These are phyloP conservation scores for Leucoagaricus sp. DNA, from an alignment of 1,284 basidiomycete species.

Conservation along the genomic window DNA sequence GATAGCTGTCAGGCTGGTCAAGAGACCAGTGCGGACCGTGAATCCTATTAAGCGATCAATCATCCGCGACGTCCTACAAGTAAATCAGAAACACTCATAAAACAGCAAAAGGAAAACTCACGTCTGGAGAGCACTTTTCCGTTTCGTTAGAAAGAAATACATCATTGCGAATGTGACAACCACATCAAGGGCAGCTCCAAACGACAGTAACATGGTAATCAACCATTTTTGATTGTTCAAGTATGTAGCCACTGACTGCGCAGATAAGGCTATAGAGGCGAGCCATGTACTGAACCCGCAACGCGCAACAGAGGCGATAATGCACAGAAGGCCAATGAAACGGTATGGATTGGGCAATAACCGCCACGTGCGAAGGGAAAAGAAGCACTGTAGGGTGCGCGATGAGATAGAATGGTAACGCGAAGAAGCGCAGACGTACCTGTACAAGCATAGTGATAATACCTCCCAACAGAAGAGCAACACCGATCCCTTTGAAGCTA, in stretches of 20 bases:
- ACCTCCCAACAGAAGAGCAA: slow-evolving; percentile 21
- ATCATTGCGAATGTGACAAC: slow-evolving; percentile 26
- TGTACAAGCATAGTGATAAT: slow-evolving; percentile 24
- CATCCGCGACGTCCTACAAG: slow-evolving; percentile 20
- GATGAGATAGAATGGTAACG: neutral
- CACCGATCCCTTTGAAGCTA: slow-evolving; percentile 19
- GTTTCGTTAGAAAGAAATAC: slow-evolving; percentile 22
- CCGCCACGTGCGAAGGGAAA: slow-evolving; percentile 21
- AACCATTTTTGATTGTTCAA: slow-evolving; percentile 22
- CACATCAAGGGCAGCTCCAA: slow-evolving; percentile 28
- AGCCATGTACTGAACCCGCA: slow-evolving; percentile 22
- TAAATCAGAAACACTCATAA: neutral
- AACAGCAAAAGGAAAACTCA: slow-evolving; percentile 4
- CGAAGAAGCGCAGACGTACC: slow-evolving; percentile 13
- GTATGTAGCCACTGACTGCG: slow-evolving; percentile 17
- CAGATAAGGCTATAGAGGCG: slow-evolving; percentile 15
- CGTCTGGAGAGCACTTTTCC: slow-evolving; percentile 17
- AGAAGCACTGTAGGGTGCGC: slow-evolving; percentile 20
- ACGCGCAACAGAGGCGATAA: slow-evolving; percentile 19
- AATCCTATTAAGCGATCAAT: slow-evolving; percentile 26
- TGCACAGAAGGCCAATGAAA: slow-evolving; percentile 23
- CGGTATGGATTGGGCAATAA: slow-evolving; percentile 20
- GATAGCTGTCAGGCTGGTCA: slow-evolving; percentile 18
- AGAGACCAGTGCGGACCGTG: slow-evolving; percentile 23
- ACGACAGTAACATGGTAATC: slow-evolving; percentile 25